phyloP scores from a whole-genome alignment of 441 rosid species.

The Mallotus repandus region DNA sequence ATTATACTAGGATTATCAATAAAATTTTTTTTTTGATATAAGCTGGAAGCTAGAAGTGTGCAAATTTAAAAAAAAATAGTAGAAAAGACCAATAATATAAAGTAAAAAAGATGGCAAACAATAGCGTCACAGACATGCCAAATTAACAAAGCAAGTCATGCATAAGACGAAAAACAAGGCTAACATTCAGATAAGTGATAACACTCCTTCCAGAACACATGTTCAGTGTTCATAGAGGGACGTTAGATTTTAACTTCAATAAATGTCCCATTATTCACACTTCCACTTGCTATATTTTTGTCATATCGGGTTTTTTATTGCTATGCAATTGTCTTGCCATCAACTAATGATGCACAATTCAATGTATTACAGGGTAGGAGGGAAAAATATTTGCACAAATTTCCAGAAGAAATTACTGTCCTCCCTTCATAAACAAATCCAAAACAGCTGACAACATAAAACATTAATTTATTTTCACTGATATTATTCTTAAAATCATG shows the following conservation, averaged over 20 bases:
- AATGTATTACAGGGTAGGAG: not conserved
- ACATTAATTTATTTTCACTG: not conserved
- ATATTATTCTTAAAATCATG: not conserved
- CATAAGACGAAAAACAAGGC: not conserved
- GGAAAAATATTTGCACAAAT: not conserved
- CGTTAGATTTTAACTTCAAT: not conserved
- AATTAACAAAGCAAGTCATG: conserved; percentile 10
- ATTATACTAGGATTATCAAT: not conserved
- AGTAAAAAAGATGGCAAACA: not conserved
- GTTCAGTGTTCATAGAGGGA: not conserved
- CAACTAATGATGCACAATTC: not conserved
- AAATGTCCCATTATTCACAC: not conserved
- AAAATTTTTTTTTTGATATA: not conserved
- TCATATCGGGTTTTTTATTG: too few species aligned
- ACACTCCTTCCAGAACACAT: not conserved
- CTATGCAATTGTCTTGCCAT: not conserved
- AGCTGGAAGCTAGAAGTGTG: not conserved
- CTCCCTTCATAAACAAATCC: not conserved
- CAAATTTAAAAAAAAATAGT: not conserved
- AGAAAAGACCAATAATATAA: too few species aligned
- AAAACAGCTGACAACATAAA: too few species aligned
- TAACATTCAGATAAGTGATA: not conserved
- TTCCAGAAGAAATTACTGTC: not conserved
- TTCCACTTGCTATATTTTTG: not conserved
- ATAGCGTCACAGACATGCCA: not conserved